Evolutionary conservation across 106 monocot species (phyloP).

Genomic region (Phalaenopsis equestris): DNA sequence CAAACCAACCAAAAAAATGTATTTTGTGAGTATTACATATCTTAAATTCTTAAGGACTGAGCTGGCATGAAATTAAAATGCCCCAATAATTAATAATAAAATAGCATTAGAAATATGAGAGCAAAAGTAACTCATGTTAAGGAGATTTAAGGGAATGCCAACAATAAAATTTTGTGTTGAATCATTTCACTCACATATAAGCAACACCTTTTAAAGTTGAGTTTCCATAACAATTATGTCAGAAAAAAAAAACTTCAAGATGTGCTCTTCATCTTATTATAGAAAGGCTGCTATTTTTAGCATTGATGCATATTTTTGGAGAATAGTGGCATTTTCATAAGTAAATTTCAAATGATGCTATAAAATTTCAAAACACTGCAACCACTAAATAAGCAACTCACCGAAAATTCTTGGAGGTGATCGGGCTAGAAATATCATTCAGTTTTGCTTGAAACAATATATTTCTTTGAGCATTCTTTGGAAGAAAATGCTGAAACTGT

Average conservation of each 20-base stretch:
- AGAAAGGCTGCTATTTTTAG: background rate
- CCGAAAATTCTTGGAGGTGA: conserved; percentile 77
- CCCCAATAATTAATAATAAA: background rate
- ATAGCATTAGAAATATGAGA: too few species aligned
- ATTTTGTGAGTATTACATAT: background rate
- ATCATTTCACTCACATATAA: background rate
- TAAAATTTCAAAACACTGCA: background rate
- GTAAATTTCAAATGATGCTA: background rate
- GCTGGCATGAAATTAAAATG: background rate
- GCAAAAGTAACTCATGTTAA: too few species aligned
- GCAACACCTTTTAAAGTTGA: background rate
- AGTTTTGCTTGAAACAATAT: conserved; percentile 43
- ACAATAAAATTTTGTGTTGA: background rate
- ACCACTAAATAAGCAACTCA: conserved; percentile 7
- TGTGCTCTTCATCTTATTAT: background rate
- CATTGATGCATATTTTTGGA: background rate
- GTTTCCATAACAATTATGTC: background rate
- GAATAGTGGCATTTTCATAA: background rate
- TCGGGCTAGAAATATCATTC: conserved; percentile 56
- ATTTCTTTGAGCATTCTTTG: conserved; percentile 37
- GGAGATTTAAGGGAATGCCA: too few species aligned
- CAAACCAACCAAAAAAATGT: background rate
- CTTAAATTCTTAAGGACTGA: background rate
- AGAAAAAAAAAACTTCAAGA: background rate
- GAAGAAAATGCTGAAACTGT: conserved; percentile 32